Evolutionary conservation across 352 stramenopile genomes (phyloP).

Genomic region (Aphanomyces astaci): DNA sequence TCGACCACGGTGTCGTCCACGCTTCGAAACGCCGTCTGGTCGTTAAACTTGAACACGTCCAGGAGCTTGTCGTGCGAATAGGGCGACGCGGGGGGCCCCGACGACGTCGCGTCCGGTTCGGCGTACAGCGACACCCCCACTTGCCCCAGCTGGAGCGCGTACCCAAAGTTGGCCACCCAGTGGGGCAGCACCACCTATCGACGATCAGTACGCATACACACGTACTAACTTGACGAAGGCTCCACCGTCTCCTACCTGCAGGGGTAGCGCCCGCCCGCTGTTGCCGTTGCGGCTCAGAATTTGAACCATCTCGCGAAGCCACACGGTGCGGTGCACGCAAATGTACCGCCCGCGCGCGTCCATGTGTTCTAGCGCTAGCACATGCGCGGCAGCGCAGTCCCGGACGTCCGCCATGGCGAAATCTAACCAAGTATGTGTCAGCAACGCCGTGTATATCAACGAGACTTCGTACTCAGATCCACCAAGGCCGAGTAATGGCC

Average conservation of each 20-base stretch:
- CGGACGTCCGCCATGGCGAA: constrained; percentile 83
- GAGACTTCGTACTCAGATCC: constrained; percentile 68
- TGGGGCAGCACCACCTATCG: constrained; percentile 66
- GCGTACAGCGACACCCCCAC: constrained; percentile 67
- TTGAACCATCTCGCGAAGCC: constrained; percentile 85
- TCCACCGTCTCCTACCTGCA: constrained; percentile 47
- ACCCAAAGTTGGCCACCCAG: constrained; percentile 79
- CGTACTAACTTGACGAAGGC: too few relatives aligned
- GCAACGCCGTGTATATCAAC: not conserved
- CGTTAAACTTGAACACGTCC: constrained; percentile 63
- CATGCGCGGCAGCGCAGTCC: constrained; percentile 72
- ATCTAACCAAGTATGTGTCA: constrained; percentile 34
- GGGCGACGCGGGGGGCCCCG: constrained; percentile 45
- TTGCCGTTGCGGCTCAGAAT: constrained; percentile 76
- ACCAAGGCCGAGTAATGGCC: constrained; percentile 81
- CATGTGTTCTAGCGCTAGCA: constrained; percentile 74
- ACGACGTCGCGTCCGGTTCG: constrained; percentile 46
- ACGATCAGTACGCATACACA: too few relatives aligned
- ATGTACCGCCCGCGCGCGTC: constrained; percentile 80
- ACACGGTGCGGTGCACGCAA: constrained; percentile 75
- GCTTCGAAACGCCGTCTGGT: constrained; percentile 37
- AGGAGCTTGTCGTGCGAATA: constrained; percentile 78
- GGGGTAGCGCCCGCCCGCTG: constrained; percentile 79
- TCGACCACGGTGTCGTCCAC: constrained; percentile 61
- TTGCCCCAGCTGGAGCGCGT: constrained; percentile 78